Base-by-base conservation (phyloP, 805 yeast genomes). In the Candida boidinii region DNA sequence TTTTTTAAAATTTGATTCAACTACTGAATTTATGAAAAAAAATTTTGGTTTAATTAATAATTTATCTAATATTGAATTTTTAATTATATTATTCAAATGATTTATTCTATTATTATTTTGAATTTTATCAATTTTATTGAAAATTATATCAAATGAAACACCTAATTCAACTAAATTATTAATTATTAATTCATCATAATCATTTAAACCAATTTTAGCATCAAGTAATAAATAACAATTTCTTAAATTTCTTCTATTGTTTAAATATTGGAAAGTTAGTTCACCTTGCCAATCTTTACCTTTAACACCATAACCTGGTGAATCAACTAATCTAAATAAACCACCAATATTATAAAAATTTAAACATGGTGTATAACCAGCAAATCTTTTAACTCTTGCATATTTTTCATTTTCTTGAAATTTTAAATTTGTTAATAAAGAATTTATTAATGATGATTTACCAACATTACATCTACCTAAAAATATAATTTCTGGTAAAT, bases 381-480 rank as follows among this genome's bases (percentile, higher is more conserved):
- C 62, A 10, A 40, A 35, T 16, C 43, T 42, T 31, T 49, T 53
- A 17, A 58, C 63, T 18, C 53, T 41, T 3, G 87, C 90, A 38
- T 60, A 68, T 29, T 41, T 53, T 36, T 39, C 48, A 31, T 21
- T 21, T 7, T 30, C 22, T 1, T 23, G 20, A 9, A 22, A 6
- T 17, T 48, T 45, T 7, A 56, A 51, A 23, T 59, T 58, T 2
- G 74, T 60, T 4, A 82, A 56, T 7, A 85, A 35, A 10, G 70
- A 70, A 46, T 83, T 82, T 26, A 87, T 60, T 17, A 87, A 51
- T 0, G 94, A 76, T 0, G 94, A 83, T 49, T 87, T 87, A 0
- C 96, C 96, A 7, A 79, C 87, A 45, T 87, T 87, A 30, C 94
- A 79, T 41, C 84, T 71, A 0, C 96, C 96, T 28, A 87, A 44